These are phyloP conservation scores for Sordariomycetes sp. DNA, from an alignment of 2,329 filamentous ascomycete species.

Conservation along the genomic window DNA sequence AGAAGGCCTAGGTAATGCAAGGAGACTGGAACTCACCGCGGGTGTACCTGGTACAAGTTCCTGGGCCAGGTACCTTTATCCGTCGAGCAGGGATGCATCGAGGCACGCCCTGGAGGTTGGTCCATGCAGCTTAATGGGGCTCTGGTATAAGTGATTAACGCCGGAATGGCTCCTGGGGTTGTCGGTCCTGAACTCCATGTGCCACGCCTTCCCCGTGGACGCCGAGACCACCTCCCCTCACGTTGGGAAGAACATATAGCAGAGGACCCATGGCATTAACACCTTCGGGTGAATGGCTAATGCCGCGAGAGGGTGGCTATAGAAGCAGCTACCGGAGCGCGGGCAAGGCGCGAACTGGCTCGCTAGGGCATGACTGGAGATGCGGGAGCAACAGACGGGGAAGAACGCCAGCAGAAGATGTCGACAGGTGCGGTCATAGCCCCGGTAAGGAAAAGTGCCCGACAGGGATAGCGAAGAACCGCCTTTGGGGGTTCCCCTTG, in stretches of 20 bases:
- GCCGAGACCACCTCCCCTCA: not conserved
- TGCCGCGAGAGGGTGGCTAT: conserved; percentile 1
- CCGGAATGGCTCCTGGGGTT: not conserved
- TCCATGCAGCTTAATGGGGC: conserved; percentile 3
- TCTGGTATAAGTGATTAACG: not conserved
- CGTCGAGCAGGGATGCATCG: not conserved
- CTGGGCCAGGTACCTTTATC: not conserved
- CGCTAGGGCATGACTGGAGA: not conserved
- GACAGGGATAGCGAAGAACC: not conserved
- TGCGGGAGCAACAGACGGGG: not conserved
- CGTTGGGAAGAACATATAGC: not conserved
- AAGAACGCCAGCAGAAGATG: not conserved
- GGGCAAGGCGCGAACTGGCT: not conserved
- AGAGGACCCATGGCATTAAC: not conserved
- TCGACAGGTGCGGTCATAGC: not conserved
- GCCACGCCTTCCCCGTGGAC: not conserved
- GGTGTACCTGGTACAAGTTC: conserved; percentile 4
- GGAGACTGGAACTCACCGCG: not conserved
- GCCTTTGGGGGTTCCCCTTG: not conserved
- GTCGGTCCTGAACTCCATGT: not conserved
- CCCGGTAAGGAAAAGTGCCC: not conserved
- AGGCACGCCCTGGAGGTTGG: not conserved
- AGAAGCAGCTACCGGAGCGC: not conserved
- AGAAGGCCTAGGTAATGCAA: not conserved
- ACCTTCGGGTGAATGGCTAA: conserved; percentile 5